Evolutionary conservation across 257 asterid genomes (phyloP), one percentile per base, ranked within the genome.

Genomic region (Penstemon davidsonii): DNA sequence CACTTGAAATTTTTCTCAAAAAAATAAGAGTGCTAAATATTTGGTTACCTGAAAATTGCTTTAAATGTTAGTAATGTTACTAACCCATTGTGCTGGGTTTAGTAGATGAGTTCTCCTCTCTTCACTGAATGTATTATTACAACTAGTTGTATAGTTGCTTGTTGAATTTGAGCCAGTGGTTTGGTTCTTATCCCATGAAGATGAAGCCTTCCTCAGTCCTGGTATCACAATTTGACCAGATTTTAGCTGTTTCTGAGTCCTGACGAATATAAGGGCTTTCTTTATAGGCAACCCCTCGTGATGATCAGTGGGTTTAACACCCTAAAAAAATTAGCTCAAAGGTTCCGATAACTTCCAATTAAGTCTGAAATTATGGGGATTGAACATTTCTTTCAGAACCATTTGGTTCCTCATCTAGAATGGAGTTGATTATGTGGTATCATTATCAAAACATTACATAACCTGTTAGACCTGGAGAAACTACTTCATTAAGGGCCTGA

Each of bases 41-140:
- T 52, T 75, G 45, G 6, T 49, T 64, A 18, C 7, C 37, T 19
- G 42, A 12, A 19, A 41, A 61, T 55, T 71, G 36, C 80, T 72
- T n/a, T 36, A 55, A 38, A 5, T 60, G 46, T 62, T 45, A 64
- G 47, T 64, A 73, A 45, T 9, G 12, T 56, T 19, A 43, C 64
- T 18, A 44, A 50, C 59, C 8, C 33, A 38, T 46, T 13, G 55
- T 40, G 56, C 67, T 64, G 43, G 63, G 47, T 43, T 19, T 52
- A 8, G 43, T 55, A 12, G 15, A 42, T 8, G 13, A 45, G 59
- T 55, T 57, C 38, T 58, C 33, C 3, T 57, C 56, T 57, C 50
- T 58, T 69, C 65, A 64, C 53, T 69, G 60, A 15, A 67, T 67
- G 54, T 18, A 33, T 25, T 6, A 25, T 25, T 25, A 25, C 33